These are phyloP conservation scores for Neurospora sp. DNA, from an alignment of 495 filamentous ascomycete genomes.

Conservation along the genomic window DNA sequence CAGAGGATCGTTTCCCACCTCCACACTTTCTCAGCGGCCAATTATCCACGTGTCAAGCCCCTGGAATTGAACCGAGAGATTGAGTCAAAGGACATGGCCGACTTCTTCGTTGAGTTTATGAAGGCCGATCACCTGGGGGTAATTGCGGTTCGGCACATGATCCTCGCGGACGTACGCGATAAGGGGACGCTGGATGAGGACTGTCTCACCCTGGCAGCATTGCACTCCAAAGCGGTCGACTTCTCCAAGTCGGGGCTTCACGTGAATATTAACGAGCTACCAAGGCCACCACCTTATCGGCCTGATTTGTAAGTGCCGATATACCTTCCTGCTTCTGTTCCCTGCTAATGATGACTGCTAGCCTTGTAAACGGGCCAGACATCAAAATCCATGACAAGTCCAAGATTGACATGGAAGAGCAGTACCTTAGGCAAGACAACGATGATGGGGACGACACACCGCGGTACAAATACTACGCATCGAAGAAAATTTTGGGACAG, in stretches of 20 bases:
- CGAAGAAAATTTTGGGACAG: constrained; percentile 57
- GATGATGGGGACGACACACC: constrained; percentile 47
- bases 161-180: constrained; percentile 49
- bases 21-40: constrained; percentile 43
- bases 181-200: constrained; percentile 45
- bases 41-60: constrained; percentile 50
- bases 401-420: constrained; percentile 34
- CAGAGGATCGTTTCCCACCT: constrained; percentile 25
- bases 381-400: constrained; percentile 38
- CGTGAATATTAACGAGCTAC: constrained; percentile 35
- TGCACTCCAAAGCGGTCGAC: constrained; percentile 73
- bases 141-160: constrained; percentile 57
- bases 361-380: constrained; percentile 53
- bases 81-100: constrained; percentile 49
- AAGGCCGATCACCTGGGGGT: constrained; percentile 60
- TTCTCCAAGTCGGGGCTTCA: constrained; percentile 71
- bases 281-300: constrained; percentile 12
- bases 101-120: constrained; percentile 78
- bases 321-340: not conserved
- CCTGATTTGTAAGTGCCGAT: constrained; percentile 32
- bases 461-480: constrained; percentile 50
- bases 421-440: constrained; percentile 8
- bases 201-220: constrained; percentile 53
- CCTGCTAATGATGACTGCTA: constrained; percentile 9
- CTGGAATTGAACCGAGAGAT: constrained; percentile 48